Base-by-base conservation (phyloP, 768 basidiomycete species). In the Boletus speciosus region DNA sequence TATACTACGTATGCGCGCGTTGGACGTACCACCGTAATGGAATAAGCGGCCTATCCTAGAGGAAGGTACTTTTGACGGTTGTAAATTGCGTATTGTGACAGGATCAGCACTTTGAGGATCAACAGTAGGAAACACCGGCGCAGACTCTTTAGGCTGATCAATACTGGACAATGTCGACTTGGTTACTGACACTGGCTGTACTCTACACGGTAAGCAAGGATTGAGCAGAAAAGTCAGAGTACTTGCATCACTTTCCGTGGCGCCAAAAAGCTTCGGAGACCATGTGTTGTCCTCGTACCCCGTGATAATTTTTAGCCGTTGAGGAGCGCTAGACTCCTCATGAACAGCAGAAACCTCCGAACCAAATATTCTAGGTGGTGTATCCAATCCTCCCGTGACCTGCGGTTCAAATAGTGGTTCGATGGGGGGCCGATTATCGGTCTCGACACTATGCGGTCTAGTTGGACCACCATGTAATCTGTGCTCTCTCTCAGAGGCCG, bases 21-120 rank as follows among this genome's bases (percentile, higher is more conserved):
- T 37, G 34, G 29, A 63, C 78, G 43, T 64, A 88, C 95, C 91
- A 62, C 96, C 96, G 55, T 98, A 98, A 61, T 98, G 96, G 60
- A 98, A 90, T 8, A 98, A 66, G 15, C 95, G 80, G 5, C 93
- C 95, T 9, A 98, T 76, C 11, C 87, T 80, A 0, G 94, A 96
- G 0, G 93, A 90, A 15, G 96, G 96, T 0, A 98, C 93, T 67
- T 82, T 90, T 5, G 94, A 96, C 0, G 93, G 84, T 64, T 85
- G 84, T 2, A 91, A 71, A 19, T 78, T 78, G 12, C 82, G 79
- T 4, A 62, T 40, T 19, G 14, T 46, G 7, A 35, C 29, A 16
- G 49, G 48, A 37, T 54, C 47, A 10, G 34, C 14, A 12, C 27
- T 21, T 45, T 25, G 25, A 1, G 52, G 8, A 19, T 51, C 52